phyloP scores from a whole-genome alignment of 2,329 filamentous ascomycete species.

The Cladophialophora bantiana region DNA sequence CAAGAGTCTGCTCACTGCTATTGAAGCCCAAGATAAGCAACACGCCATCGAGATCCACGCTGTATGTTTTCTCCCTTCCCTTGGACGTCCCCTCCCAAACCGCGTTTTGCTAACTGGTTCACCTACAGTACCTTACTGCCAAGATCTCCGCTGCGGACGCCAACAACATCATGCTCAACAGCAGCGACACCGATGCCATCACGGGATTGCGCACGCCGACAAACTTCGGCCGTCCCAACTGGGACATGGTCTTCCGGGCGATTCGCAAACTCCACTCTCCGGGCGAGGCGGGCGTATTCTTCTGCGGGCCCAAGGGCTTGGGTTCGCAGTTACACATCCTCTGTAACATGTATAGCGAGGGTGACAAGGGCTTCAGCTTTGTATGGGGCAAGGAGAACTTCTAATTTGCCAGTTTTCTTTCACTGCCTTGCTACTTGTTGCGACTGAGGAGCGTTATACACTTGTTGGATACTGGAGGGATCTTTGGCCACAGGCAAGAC shows the following conservation, averaged over 20 bases:
- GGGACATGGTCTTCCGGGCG: slow-evolving; percentile 87
- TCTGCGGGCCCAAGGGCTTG: slow-evolving; percentile 82
- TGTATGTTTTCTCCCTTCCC: slow-evolving; percentile 44
- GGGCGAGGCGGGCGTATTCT: slow-evolving; percentile 79
- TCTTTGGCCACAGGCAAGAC: background rate
- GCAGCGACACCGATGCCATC: slow-evolving; percentile 80
- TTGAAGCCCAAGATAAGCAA: slow-evolving; percentile 84
- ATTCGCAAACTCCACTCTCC: slow-evolving; percentile 79
- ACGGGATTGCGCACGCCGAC: slow-evolving; percentile 82
- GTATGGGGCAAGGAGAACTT: slow-evolving; percentile 63
- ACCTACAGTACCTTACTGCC: slow-evolving; percentile 73
- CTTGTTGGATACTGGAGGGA: slow-evolving; percentile 7
- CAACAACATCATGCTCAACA: slow-evolving; percentile 90
- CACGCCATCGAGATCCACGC: slow-evolving; percentile 89
- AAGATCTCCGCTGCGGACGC: slow-evolving; percentile 86
- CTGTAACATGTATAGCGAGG: slow-evolving; percentile 85
- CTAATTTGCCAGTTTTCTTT: slow-evolving; percentile 41
- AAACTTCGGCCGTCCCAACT: slow-evolving; percentile 86
- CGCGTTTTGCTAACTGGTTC: background rate
- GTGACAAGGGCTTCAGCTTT: slow-evolving; percentile 62
- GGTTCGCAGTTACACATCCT: slow-evolving; percentile 80
- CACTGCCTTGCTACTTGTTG: slow-evolving; percentile 8
- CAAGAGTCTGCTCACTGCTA: slow-evolving; percentile 79
- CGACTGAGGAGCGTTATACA: slow-evolving; percentile 2
- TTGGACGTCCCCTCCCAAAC: background rate